Conservation (phyloP, 768 basidiomycete species). For the Strobilomyces dryophilus region DNA sequence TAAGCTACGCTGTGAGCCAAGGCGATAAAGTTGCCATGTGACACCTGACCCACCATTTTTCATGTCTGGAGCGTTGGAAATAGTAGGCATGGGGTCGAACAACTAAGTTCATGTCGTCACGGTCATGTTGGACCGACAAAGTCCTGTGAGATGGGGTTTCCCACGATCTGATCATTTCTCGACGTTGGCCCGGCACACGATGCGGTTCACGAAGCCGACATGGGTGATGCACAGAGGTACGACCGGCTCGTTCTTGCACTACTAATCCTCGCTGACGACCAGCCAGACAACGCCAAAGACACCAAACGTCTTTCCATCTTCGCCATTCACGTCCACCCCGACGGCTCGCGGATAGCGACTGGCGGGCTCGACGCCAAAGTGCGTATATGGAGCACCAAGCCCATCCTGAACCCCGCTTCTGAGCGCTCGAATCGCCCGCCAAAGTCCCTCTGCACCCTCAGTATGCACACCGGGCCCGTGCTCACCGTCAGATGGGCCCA, state of each 20-base stretch:
- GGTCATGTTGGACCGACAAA: too few species aligned
- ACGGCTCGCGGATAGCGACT: constrained; percentile 94
- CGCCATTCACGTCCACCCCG: constrained; percentile 91
- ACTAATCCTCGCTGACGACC: neutral
- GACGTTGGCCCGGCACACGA: constrained; percentile 24
- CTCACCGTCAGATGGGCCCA: constrained; percentile 91
- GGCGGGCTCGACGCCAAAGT: constrained; percentile 95
- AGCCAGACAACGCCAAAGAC: constrained; percentile 43
- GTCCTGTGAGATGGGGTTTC: too few species aligned
- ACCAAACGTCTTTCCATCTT: constrained; percentile 80
- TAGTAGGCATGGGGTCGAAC: too few species aligned
- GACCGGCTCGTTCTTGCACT: neutral
- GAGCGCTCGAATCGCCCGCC: constrained; percentile 69
- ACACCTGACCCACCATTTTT: too few species aligned
- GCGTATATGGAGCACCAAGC: constrained; percentile 95
- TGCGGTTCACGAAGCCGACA: constrained; percentile 86
- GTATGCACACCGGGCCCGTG: constrained; percentile 93
- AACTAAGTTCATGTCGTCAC: too few species aligned
- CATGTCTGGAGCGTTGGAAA: too few species aligned
- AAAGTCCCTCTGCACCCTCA: constrained; percentile 85
- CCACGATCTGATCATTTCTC: neutral
- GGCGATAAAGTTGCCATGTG: too few species aligned
- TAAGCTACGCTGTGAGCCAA: too few species aligned
- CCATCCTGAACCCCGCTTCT: constrained; percentile 75
- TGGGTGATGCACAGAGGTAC: constrained; percentile 81